phyloP scores from a whole-genome alignment of 1,284 basidiomycete species.

The Moniliella sp. region DNA sequence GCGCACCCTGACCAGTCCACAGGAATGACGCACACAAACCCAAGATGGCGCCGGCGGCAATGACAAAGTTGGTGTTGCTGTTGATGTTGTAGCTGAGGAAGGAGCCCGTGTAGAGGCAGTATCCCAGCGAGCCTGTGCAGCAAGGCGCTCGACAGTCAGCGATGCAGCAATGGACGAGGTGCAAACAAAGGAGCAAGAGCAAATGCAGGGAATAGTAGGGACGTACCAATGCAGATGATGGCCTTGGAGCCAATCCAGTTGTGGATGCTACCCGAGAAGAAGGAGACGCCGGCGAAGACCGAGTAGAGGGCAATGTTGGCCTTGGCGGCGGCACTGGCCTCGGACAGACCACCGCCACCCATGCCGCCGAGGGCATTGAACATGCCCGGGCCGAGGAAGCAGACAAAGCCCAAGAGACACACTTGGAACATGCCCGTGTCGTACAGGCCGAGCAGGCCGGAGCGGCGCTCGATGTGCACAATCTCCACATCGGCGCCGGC shows the following conservation, averaged over 20 bases:
- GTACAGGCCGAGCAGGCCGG: not conserved
- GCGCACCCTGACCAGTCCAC: constrained; percentile 45
- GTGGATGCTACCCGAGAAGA: constrained; percentile 47
- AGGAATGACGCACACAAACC: constrained; percentile 59
- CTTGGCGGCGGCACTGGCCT: constrained; percentile 7
- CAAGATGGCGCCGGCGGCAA: constrained; percentile 57
- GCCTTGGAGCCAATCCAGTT: constrained; percentile 47
- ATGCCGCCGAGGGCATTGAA: constrained; percentile 40
- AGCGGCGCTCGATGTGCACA: no score
- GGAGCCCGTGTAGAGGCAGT: constrained; percentile 47
- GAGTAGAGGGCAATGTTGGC: constrained; percentile 20
- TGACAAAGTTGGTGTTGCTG: constrained; percentile 35
- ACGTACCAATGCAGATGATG: constrained; percentile 53
- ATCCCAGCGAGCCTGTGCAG: no score
- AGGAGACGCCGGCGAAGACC: constrained; percentile 21
- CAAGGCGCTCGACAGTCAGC: no score
- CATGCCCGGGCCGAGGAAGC: constrained; percentile 39
- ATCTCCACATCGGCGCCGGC: no score
- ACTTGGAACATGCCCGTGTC: constrained; percentile 2
- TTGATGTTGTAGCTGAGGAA: constrained; percentile 40
- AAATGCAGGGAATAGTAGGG: no score
- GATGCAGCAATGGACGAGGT: no score
- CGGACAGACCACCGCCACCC: constrained; percentile 36
- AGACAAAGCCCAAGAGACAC: constrained; percentile 13
- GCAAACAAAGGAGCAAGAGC: no score